Percentiles rank a stretch among this genome's conserved stretches.
These are phyloP conservation scores for Amanita exitialis DNA, from an alignment of 768 basidiomycete genomes.

Conservation along the genomic window DNA sequence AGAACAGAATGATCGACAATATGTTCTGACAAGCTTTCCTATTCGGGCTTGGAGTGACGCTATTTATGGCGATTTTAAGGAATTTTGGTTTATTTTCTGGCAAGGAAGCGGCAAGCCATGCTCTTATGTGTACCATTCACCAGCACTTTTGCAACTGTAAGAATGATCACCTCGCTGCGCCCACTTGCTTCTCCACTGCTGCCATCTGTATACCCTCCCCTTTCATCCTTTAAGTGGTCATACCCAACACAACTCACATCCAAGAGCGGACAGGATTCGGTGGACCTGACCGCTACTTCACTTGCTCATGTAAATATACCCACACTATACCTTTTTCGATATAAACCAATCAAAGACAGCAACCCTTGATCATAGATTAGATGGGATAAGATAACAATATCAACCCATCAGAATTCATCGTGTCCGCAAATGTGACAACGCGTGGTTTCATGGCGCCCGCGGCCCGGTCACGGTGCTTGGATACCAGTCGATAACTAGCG, in stretches of 20 bases:
- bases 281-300: not conserved
- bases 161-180: not conserved
- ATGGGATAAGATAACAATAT: not conserved
- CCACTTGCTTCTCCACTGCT: not conserved
- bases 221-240: not conserved
- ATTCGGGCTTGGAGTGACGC: not conserved
- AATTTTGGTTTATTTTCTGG: not conserved
- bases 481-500: not conserved
- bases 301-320: not conserved
- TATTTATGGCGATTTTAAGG: not conserved
- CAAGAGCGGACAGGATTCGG: not conserved
- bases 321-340: no score
- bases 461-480: not conserved
- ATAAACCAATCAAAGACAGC: not conserved
- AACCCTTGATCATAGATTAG: not conserved
- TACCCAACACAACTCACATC: not conserved
- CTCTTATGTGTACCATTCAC: not conserved
- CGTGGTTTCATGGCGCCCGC: not conserved
- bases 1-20: constrained; percentile 1
- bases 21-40: not conserved
- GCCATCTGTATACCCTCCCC: constrained; percentile 2
- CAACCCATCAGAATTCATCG: not conserved
- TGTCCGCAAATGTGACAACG: not conserved
- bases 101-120: not conserved
- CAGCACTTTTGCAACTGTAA: not conserved